Percentiles rank a stretch among this genome's conserved stretches.
Conservation (phyloP, 257 asterid genomes). For the Nemophila menziesii region DNA sequence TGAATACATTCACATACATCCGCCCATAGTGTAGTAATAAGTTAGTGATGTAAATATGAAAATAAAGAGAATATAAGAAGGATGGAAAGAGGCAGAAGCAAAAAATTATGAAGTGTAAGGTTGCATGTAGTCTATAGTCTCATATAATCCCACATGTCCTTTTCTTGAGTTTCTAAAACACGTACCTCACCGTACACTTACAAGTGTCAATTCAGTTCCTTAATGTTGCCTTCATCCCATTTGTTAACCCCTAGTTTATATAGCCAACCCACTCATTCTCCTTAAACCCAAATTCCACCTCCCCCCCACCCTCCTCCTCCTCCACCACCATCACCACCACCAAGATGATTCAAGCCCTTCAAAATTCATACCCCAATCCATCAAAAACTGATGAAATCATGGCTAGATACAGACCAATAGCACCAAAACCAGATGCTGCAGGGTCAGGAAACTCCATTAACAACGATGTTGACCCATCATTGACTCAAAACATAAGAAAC, state of each 20-base stretch:
- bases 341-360: slow-evolving; percentile 57
- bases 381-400: slow-evolving; percentile 80
- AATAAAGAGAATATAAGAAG: not conserved
- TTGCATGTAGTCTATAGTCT: slow-evolving; percentile 42
- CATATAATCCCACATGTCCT: slow-evolving; percentile 56
- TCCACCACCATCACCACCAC: not conserved
- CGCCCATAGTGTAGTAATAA: too few relatives aligned
- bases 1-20: too few relatives aligned
- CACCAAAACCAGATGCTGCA: slow-evolving; percentile 68
- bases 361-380: slow-evolving; percentile 36
- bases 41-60: not conserved
- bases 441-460: slow-evolving; percentile 10
- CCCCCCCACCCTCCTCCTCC: slow-evolving; percentile 7
- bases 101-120: slow-evolving; percentile 33
- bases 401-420: slow-evolving; percentile 85
- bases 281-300: not conserved
- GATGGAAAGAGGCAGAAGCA: not conserved
- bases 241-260: slow-evolving; percentile 26
- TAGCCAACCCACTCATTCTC: slow-evolving; percentile 9
- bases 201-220: slow-evolving; percentile 47
- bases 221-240: slow-evolving; percentile 58
- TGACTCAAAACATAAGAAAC: slow-evolving; percentile 41
- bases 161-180: slow-evolving; percentile 45
- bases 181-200: slow-evolving; percentile 61
- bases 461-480: slow-evolving; percentile 14